Percentiles rank a stretch among this genome's conserved stretches.
These are phyloP conservation scores for Serpula lacrymans DNA, from an alignment of 768 basidiomycete genomes.

Conservation along the genomic window DNA sequence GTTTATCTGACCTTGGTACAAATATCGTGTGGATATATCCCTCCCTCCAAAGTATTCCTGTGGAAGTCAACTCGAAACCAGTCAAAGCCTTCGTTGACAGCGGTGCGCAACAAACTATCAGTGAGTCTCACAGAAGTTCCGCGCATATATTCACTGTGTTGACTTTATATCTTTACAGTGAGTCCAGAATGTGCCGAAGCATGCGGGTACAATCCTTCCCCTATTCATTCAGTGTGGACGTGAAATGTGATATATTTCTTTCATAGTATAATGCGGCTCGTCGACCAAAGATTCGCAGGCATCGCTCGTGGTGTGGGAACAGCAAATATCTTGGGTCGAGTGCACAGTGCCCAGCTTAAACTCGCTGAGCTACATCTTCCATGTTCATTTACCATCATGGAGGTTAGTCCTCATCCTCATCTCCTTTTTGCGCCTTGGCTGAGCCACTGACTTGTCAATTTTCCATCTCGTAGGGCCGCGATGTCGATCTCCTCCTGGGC, in stretches of 20 bases:
- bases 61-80: conserved; percentile 88
- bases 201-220: conserved; percentile 61
- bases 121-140: conserved; percentile 60
- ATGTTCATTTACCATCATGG: conserved; percentile 94
- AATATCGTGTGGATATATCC: conserved; percentile 2
- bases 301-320: conserved; percentile 94
- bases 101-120: conserved; percentile 96
- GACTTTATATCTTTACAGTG: conserved; percentile 45
- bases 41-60: conserved; percentile 61
- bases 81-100: conserved; percentile 98
- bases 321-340: conserved; percentile 88
- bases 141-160: neutral
- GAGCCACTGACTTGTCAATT: no score
- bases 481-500: conserved; percentile 94
- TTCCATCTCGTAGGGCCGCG: conserved; percentile 64
- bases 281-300: conserved; percentile 85
- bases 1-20: conserved; percentile 1
- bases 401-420: conserved; percentile 44
- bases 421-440: neutral
- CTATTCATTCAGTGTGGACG: conserved; percentile 1
- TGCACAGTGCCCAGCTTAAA: conserved; percentile 92
- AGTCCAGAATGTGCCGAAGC: conserved; percentile 88
- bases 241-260: conserved; percentile 6
- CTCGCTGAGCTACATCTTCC: conserved; percentile 79
- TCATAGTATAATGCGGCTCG: conserved; percentile 82